Base-by-base conservation (phyloP, 2,329 filamentous ascomycete genomes). In the Epichloe bromicola region DNA sequence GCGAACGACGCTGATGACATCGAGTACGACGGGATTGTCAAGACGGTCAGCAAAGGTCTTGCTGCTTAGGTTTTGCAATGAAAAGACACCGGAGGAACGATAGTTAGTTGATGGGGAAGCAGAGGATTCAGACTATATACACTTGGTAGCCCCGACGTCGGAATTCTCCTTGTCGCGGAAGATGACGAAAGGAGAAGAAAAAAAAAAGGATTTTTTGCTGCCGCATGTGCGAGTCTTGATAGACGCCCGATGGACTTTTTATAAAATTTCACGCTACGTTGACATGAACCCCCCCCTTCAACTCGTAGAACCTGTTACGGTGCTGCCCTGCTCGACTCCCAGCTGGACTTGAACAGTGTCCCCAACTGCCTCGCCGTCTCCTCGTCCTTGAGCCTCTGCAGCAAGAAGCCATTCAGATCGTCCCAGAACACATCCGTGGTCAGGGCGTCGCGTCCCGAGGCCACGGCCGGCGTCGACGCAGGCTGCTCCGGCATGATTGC, bases 1-100 rank as follows among this genome's bases (percentile, higher is more conserved):
- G 86, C 86, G 74, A 90, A 90, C 74, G 86, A 91, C 69, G 70
- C 73, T 59, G 85, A 88, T 68, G 86, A 91, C 69, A 86, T 93
- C 65, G 86, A 90, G 73, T 83, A 81, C 69, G 80, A 86, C 57
- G 76, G 74, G 63, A 76, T 91, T 65, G 72, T 88, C 68, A 77
- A 75, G 70, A 74, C 71, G 54, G 75, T 83, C 70, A 80, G 76
- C 76, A 80, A 83, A 76, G 74, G 78, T 62, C 65, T 74, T 63
- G 74, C 77, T 59, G 65, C 64, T 63, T 75, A 73, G 69, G 58
- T 20, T 30, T 2, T 19, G 11, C 20, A 30, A 30, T 30, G 30
- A 11, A 30, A 42, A 6, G 20, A 23, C 8, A 26, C 11, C 40
- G 26, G 19, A 20, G 33, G 40, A 20, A 46, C 8, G 43, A 5